Base-by-base conservation (phyloP, 768 basidiomycete genomes). In the Krasilnikovozyma curviuscula region DNA sequence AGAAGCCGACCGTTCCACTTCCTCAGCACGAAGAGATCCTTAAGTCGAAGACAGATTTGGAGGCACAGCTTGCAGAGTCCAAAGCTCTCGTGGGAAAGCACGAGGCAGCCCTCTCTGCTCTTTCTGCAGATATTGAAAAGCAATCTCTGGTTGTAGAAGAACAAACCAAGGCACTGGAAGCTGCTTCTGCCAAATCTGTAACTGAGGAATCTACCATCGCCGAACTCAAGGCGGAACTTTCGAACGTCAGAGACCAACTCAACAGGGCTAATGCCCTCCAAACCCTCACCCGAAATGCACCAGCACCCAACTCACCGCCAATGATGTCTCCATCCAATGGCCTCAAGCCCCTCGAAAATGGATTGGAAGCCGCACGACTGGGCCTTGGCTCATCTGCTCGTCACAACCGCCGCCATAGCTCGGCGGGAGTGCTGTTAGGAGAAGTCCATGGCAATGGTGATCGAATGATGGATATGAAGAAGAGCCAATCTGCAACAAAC, bases 221-320 rank as follows among this genome's bases (percentile, higher is more conserved):
- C 54, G 79, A 79, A 0, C 74, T 98, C 57, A 88, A 91, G 65
- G 82, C 76, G 56, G 93, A 98, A 69, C 79, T 98, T 56, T 78
- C 80, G 65, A 79, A 69, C 57, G 73, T 97, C 27, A 83, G 86
- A 50, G 93, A 98, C 61, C 91, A 97, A 61, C 76, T 97, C 55
- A 89, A 89, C 57, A 77, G 91, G 28, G 78, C 85, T n/a, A 86
- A 89, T 60, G 85, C 93, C 8, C 73, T 93, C 57, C 84, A 86
- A 56, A 73, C 76, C 14, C 72, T 93, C 43, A 88, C 84, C 10
- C 45, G 50, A 76, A 79, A 55, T 76, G 79, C 27, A 63, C 81
- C 82, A 4, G 86, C 84, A 12, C 41, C 31, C 19, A 35, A 14
- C 28, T 16, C 12, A 24, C 47, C 34, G 39, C 24, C 43, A 28